Percentiles rank a stretch among this genome's conserved stretches.
Evolutionary conservation across 805 yeast species (phyloP).

Genomic region (Saccharomyces eubayanus): DNA sequence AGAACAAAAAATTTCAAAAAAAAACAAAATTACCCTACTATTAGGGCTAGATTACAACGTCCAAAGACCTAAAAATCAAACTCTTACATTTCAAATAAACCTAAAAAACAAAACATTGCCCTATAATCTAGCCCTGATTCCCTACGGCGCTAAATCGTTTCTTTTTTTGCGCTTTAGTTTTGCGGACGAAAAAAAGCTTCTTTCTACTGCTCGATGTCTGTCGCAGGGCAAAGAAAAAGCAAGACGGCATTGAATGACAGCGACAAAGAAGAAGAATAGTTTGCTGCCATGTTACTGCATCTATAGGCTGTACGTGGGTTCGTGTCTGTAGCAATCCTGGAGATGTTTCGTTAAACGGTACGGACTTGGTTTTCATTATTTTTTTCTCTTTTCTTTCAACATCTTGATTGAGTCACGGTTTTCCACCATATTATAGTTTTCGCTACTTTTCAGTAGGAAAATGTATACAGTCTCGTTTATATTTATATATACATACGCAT

Average conservation of each 20-base stretch:
- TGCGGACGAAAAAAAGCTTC: not conserved
- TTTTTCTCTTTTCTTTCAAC: not conserved
- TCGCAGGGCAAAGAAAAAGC: not conserved
- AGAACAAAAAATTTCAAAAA: not conserved
- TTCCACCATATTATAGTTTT: not conserved
- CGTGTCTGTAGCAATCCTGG: not conserved
- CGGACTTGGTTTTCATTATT: not conserved
- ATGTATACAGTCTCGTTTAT: not conserved
- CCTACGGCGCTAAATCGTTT: not conserved
- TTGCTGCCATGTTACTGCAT: not conserved
- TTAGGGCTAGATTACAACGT: not conserved
- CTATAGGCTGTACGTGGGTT: not conserved
- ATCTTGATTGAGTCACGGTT: not conserved
- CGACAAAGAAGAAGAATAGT: not conserved
- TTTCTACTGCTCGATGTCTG: not conserved
- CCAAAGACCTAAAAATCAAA: not conserved
- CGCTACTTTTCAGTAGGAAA: not conserved
- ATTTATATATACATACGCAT: not conserved
- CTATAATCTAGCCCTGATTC: not conserved
- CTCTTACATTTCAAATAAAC: too few relatives aligned
- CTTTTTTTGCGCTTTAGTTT: not conserved
- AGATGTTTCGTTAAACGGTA: not conserved
- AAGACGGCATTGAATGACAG: not conserved
- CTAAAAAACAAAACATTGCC: not conserved
- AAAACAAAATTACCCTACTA: not conserved